Evolutionary conservation across 2,329 filamentous ascomycete species (phyloP), one percentile per base, ranked within the genome.

Genomic region (Colletotrichum paranaense): DNA sequence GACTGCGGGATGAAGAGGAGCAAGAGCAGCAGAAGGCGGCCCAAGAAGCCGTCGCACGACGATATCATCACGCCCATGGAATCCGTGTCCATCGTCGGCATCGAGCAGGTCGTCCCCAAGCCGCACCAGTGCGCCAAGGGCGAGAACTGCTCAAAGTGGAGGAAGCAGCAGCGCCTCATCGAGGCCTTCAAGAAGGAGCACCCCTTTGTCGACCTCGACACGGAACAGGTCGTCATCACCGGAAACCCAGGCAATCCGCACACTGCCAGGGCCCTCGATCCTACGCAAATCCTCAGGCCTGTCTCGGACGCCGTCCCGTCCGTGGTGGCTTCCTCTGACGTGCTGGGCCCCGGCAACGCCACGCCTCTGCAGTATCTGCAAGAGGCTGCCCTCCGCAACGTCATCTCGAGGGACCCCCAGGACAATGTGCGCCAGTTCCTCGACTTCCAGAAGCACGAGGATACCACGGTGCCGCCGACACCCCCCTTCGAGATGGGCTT

Each of bases 341-440:
- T 97, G 12, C 88, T 98, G 75, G 95, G 95, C 2, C 92, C 94
- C 6, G 89, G 89, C 46, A 83, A 80, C 59, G 81, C 92, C 14
- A 88, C 92, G 26, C 87, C 92, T 28, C 87, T 95, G 73, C 88
- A 90, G 72, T 90, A 92, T 75, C 89, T 98, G 49, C 92, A 95
- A 78, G 92, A 95, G 81, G 91, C 92, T 62, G 89, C 88, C 55
- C 91, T 98, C 19, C 90, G 91, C 71, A 91, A 88, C 75, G 81
- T 98, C 38, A 88, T 93, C 79, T 86, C 87, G 22, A 89, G 93
- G 66, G 95, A 98, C 79, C 94, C 95, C 6, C 95, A 97, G 81
- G 95, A 98, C 83, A 97, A 96, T 77, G 95, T 98, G 46, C 92
- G 94, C 79, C 94, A 97, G 76, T 98, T 98, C 83, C 89, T 98